Conservation (phyloP, 371 early-diverging fungal species). For the Syncephalastrum monosporum region DNA sequence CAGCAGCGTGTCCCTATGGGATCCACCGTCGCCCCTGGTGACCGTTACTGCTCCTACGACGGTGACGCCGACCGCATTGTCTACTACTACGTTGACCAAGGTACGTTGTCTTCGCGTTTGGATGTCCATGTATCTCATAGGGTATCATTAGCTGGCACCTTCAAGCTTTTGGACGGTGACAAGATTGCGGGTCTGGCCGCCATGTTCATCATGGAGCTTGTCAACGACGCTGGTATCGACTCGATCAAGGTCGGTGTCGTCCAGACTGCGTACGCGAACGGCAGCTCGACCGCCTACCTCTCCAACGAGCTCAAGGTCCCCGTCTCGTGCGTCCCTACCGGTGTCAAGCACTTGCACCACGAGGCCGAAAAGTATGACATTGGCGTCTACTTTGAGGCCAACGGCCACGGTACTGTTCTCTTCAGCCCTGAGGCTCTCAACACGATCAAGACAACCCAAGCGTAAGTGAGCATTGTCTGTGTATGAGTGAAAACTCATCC, state of each 20-base stretch:
- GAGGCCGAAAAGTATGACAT: constrained; percentile 97
- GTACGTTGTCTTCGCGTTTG: constrained; percentile 26
- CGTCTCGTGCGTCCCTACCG: constrained; percentile 94
- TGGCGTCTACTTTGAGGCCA: constrained; percentile 99
- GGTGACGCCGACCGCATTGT: constrained; percentile 99
- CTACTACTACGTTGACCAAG: constrained; percentile 83
- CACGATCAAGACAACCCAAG: constrained; percentile 69
- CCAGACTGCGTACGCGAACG: constrained; percentile 99
- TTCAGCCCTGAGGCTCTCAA: constrained; percentile 86
- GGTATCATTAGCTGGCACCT: constrained; percentile 57
- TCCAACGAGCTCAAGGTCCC: constrained; percentile 86
- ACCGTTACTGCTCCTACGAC: constrained; percentile 91
- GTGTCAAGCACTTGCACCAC: constrained; percentile 99
- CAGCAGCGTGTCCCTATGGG: constrained; percentile 82
- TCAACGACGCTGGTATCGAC: constrained; percentile 73
- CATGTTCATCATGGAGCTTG: constrained; percentile 86
- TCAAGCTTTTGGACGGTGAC: constrained; percentile 96
- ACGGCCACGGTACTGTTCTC: constrained; percentile 99
- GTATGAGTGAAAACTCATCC: background rate
- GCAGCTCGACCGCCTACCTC: constrained; percentile 92
- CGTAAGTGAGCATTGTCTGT: constrained; percentile 38
- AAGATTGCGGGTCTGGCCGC: constrained; percentile 95
- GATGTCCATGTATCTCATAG: background rate
- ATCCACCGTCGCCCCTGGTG: constrained; percentile 56
- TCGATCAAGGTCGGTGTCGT: constrained; percentile 92